phyloP scores from a whole-genome alignment of 2,329 filamentous ascomycete genomes.

The Neocucurbitaria cava region DNA sequence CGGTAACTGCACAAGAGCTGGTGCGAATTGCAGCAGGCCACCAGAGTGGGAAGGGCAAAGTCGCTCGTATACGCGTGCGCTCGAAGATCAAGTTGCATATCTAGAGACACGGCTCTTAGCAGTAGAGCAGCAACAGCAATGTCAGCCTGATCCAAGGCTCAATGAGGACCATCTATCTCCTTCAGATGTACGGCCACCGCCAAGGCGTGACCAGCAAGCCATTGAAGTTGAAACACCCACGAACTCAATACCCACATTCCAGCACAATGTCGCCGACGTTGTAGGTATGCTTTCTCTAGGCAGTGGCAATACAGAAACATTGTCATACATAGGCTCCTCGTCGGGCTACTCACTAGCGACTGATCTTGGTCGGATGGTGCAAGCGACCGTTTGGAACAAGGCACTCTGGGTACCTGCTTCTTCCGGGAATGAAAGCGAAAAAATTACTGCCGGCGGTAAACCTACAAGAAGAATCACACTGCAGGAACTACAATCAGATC shows the following conservation, averaged over 20 bases:
- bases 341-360: constrained; percentile 59
- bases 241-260: not conserved
- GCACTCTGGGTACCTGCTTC: constrained; percentile 42
- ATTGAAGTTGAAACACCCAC: not conserved
- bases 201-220: not conserved
- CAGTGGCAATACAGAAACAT: constrained; percentile 53
- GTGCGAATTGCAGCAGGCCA: constrained; percentile 10
- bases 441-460: constrained; percentile 11
- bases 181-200: not conserved
- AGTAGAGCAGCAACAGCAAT: constrained; percentile 4
- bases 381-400: constrained; percentile 63
- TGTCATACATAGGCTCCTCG: constrained; percentile 59
- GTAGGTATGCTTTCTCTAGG: constrained; percentile 61
- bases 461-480: constrained; percentile 45
- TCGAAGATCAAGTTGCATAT: constrained; percentile 18
- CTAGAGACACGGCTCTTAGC: constrained; percentile 10
- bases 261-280: constrained; percentile 13
- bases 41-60: constrained; percentile 8
- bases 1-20: constrained; percentile 15
- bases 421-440: constrained; percentile 6
- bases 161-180: not conserved
- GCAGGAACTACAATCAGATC: constrained; percentile 53
- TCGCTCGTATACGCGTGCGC: constrained; percentile 14
- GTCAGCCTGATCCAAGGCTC: not conserved
- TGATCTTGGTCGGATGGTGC: constrained; percentile 61